Percentiles rank a stretch among this genome's conserved stretches.
Conservation (phyloP, 306 rosid genomes). For the Glycyrrhiza uralensis region DNA sequence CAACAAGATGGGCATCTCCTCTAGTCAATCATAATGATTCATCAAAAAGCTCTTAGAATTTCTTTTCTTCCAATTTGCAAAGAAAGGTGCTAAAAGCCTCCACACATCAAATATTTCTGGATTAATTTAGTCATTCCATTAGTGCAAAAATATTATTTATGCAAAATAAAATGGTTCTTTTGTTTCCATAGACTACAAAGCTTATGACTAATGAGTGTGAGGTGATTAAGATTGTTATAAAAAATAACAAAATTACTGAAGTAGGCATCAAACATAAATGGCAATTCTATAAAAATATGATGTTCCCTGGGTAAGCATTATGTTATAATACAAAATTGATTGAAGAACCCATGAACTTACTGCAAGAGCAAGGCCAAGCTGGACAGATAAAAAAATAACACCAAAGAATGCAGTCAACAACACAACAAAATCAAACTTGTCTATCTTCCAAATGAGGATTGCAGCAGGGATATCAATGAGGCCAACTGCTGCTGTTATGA, state of each 20-base stretch:
- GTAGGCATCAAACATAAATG: neutral
- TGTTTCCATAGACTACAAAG: neutral
- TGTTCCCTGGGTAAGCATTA: neutral
- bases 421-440: constrained; percentile 74
- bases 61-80: neutral
- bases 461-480: constrained; percentile 75
- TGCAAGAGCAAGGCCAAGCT: constrained; percentile 78
- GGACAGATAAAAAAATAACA: constrained; percentile 81
- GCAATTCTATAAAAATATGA: neutral
- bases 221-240: neutral
- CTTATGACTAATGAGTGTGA: neutral
- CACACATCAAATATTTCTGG: neutral
- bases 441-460: constrained; percentile 63
- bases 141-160: neutral
- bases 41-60: neutral
- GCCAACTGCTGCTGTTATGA: constrained; percentile 82
- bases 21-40: constrained; percentile 1
- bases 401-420: constrained; percentile 75
- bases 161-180: neutral
- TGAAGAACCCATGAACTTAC: constrained; percentile 39
- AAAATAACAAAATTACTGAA: neutral
- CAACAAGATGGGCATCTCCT: constrained; percentile 8
- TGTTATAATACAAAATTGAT: neutral
- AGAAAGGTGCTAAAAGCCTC: constrained; percentile 2
- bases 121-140: neutral